Evolutionary conservation across 495 filamentous ascomycete species (phyloP), one percentile per base, ranked within the genome.

Genomic region (Penicillium taxi): DNA sequence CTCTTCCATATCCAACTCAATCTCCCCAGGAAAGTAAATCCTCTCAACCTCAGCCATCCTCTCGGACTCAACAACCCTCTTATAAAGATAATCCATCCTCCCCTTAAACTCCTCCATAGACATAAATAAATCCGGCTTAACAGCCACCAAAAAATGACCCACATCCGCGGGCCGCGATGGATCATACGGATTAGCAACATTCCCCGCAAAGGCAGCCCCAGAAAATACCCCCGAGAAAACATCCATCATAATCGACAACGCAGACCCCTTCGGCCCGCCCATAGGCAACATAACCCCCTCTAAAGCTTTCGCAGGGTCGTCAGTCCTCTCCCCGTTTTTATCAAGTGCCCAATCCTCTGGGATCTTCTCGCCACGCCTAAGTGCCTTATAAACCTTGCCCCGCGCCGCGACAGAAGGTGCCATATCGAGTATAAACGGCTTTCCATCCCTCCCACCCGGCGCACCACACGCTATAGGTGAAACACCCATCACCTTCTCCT

Each of bases 11-110:
- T 80, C 41, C 48, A 78, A 75, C 61, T 88, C 83, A 41, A 86
- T 77, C 59, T 88, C 83, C 1, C 83, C 83, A 0, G 83, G 82
- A 50, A 84, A 88, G 48, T 83, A 88, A 6, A 88, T 83, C 30
- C 75, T 63, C 3, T 85, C 79, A n/a, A 86, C 79, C 0, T 78
- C 81, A 2, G 63, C 70, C 66, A 77, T 78, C 60, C 70, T 83
- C 15, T 85, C 75, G 0, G 69, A 71, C 5, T 68, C 73, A 0
- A 79, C 70, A 5, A 84, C 81, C 15, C 70, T 55, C 52, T 72
- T 59, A 51, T 86, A 82, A 1, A 86, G 58, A 45, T 78, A 71
- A 33, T 80, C 76, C 82, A 88, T 86, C 4, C 83, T 56, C 32
- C 62, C 59, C 45, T 70, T 73, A 48, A 86, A 86, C 24, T 85